Evolutionary conservation across 2,329 filamentous ascomycete genomes (phyloP).

Genomic region (Sordariomycetes sp.): DNA sequence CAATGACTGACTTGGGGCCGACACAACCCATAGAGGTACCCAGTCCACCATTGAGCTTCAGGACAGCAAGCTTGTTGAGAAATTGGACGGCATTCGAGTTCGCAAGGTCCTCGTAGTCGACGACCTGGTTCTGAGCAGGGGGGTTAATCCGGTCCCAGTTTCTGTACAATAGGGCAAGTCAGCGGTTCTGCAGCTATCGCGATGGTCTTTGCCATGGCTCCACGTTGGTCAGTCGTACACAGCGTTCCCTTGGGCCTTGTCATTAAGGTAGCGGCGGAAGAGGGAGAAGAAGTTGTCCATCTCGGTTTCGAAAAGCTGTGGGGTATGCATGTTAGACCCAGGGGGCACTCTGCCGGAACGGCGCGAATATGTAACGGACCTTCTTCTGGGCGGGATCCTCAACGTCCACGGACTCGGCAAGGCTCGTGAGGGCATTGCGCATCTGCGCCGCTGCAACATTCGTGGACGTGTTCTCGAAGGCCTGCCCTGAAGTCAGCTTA

Average conservation of each 20-base stretch:
- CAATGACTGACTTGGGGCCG: slow-evolving; percentile 97
- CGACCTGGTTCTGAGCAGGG: slow-evolving; percentile 85
- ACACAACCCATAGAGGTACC: slow-evolving; percentile 99
- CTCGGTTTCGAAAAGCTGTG: slow-evolving; percentile 87
- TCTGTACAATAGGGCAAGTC: slow-evolving; percentile 30
- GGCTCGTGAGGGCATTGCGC: slow-evolving; percentile 91
- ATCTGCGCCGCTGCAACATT: slow-evolving; percentile 97
- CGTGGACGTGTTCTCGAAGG: slow-evolving; percentile 98
- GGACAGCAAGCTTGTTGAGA: slow-evolving; percentile 92
- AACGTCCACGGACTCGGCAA: slow-evolving; percentile 70
- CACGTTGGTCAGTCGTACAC: slow-evolving; percentile 41
- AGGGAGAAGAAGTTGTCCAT: slow-evolving; percentile 99
- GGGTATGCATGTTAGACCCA: background rate
- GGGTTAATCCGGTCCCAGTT: slow-evolving; percentile 97
- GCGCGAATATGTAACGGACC: slow-evolving; percentile 38
- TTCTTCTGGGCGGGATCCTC: slow-evolving; percentile 71
- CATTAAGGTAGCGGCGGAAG: slow-evolving; percentile 95
- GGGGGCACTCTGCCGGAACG: background rate
- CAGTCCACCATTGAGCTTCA: slow-evolving; percentile 98
- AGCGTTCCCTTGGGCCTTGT: slow-evolving; percentile 95
- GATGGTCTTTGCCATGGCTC: background rate
- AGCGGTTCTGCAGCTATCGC: slow-evolving; percentile 9
- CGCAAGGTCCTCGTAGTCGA: slow-evolving; percentile 84
- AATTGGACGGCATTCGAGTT: slow-evolving; percentile 88
- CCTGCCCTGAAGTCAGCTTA: slow-evolving; percentile 45